Percentiles rank a stretch among this genome's conserved stretches.
These are phyloP conservation scores for Candida pseudoglaebosa DNA, from an alignment of 805 yeast species.

Conservation along the genomic window DNA sequence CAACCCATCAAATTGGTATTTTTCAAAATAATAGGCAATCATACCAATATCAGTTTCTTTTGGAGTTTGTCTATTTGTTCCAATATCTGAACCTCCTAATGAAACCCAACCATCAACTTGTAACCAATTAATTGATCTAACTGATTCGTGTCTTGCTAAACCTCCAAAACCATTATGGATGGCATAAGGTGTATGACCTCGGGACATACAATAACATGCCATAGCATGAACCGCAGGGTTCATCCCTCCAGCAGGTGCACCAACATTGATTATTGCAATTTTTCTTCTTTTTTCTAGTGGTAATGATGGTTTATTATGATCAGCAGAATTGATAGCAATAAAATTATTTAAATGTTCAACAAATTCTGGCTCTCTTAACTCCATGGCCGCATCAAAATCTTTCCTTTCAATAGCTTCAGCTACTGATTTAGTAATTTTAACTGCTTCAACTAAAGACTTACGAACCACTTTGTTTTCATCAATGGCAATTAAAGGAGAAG, in stretches of 20 bases:
- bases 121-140: slow-evolving; percentile 71
- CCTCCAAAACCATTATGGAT: slow-evolving; percentile 94
- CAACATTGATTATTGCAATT: slow-evolving; percentile 85
- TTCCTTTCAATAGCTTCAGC: slow-evolving; percentile 78
- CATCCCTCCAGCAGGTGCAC: slow-evolving; percentile 97
- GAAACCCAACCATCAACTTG: slow-evolving; percentile 87
- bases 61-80: slow-evolving; percentile 90
- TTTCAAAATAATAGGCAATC: slow-evolving; percentile 90
- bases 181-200: slow-evolving; percentile 88
- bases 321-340: slow-evolving; percentile 62
- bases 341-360: slow-evolving; percentile 75
- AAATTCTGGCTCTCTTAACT: slow-evolving; percentile 83
- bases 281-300: slow-evolving; percentile 62
- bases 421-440: slow-evolving; percentile 78
- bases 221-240: slow-evolving; percentile 91
- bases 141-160: slow-evolving; percentile 82
- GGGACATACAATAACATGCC: slow-evolving; percentile 79
- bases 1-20: slow-evolving; percentile 81
- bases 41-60: slow-evolving; percentile 75
- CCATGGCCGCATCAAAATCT: slow-evolving; percentile 84
- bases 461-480: slow-evolving; percentile 83
- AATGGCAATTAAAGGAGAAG: slow-evolving; percentile 92
- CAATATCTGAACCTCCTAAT: slow-evolving; percentile 93
- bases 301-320: slow-evolving; percentile 56
- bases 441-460: slow-evolving; percentile 86